phyloP scores from a whole-genome alignment of 176 grass and related monocot species.

The Guadua angustifolia region DNA sequence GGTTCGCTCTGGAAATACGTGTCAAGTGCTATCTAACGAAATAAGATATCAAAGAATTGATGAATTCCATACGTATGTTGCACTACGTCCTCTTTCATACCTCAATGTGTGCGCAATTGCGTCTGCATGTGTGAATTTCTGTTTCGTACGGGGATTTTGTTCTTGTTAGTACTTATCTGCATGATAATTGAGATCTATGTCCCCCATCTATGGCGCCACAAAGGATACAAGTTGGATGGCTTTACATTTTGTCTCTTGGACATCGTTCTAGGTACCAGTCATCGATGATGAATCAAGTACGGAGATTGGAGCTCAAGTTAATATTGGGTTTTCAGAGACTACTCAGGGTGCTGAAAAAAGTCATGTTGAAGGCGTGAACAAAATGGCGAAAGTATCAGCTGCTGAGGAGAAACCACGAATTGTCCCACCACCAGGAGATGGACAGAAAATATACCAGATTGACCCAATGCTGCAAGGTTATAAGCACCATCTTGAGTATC shows the following conservation, averaged over 20 bases:
- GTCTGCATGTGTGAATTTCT: not conserved
- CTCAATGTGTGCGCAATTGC: not conserved
- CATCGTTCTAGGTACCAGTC: conserved; percentile 49
- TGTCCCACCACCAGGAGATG: conserved; percentile 55
- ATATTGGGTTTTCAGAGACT: conserved; percentile 26
- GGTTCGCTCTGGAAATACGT: not conserved
- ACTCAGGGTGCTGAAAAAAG: conserved; percentile 3
- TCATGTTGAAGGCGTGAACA: conserved; percentile 25
- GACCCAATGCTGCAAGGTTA: conserved; percentile 60
- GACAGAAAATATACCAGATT: conserved; percentile 77
- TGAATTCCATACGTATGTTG: not conserved
- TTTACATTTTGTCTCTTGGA: conserved; percentile 8
- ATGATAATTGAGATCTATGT: conserved; percentile 13
- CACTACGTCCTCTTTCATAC: not conserved
- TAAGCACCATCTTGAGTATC: conserved; percentile 71
- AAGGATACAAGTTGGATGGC: not conserved
- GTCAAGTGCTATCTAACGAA: not conserved
- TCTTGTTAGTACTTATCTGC: not conserved
- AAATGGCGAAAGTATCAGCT: conserved; percentile 38
- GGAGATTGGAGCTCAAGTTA: conserved; percentile 38
- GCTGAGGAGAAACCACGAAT: conserved; percentile 43
- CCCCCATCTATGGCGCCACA: conserved; percentile 22
- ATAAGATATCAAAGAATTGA: not conserved
- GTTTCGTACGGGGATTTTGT: not conserved
- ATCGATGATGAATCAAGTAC: conserved; percentile 36